Evolutionary conservation across 768 basidiomycete genomes (phyloP).

Genomic region (Termitomyces sp.): DNA sequence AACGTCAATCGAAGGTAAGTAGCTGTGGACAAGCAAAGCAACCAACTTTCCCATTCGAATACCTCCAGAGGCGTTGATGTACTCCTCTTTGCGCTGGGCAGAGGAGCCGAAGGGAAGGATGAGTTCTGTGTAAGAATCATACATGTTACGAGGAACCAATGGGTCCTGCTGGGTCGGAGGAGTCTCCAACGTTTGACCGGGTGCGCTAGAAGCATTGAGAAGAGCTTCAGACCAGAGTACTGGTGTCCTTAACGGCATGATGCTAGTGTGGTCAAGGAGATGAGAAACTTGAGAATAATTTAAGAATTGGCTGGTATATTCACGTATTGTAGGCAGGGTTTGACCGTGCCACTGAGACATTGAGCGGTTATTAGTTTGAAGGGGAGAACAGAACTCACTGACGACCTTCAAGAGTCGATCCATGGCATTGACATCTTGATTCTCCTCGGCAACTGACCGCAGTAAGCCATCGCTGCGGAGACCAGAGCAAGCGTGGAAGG

Average conservation of each 20-base stretch:
- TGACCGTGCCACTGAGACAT: conserved; percentile 39
- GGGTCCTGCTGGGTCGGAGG: conserved; percentile 17
- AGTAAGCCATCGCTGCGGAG: conserved; percentile 8
- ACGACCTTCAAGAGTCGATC: conserved; percentile 51
- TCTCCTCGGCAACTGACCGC: conserved; percentile 43
- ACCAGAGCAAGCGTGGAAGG: conserved; percentile 1
- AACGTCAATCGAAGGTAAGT: neutral
- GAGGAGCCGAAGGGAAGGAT: conserved; percentile 61
- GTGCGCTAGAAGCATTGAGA: conserved; percentile 29
- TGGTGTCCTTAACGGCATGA: conserved; percentile 53
- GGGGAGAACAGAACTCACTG: conserved; percentile 38
- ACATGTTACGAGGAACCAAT: conserved; percentile 52
- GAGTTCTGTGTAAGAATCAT: conserved; percentile 68
- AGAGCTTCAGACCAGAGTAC: conserved; percentile 59
- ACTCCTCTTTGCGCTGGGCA: conserved; percentile 57
- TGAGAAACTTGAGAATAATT: neutral
- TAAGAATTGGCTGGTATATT: conserved; percentile 14
- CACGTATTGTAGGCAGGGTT: conserved; percentile 54
- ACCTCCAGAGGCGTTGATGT: conserved; percentile 68
- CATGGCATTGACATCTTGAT: conserved; percentile 55
- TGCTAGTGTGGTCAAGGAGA: conserved; percentile 25
- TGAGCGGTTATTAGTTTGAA: neutral
- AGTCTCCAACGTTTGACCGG: conserved; percentile 10
- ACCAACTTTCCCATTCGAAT: conserved; percentile 62
- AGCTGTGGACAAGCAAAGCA: neutral